Evolutionary conservation across 305 asterid species (phyloP).

Genomic region (Striga hermonthica): DNA sequence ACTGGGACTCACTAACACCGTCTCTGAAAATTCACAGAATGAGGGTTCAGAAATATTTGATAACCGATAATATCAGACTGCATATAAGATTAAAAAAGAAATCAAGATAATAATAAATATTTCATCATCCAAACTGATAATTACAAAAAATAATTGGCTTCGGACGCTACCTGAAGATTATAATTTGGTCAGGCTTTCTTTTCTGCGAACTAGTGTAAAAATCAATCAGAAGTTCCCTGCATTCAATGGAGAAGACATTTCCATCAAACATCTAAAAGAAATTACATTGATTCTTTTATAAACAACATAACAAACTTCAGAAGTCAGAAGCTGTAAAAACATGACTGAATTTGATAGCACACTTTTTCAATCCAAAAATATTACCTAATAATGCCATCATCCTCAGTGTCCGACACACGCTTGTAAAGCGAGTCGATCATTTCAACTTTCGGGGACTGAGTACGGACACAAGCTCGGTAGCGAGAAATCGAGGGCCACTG

Average conservation of each 20-base stretch:
- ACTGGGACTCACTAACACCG: conserved; percentile 96
- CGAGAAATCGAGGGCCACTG: conserved; percentile 87
- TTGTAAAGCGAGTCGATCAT: conserved; percentile 70
- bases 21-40: conserved; percentile 49
- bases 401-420: conserved; percentile 57
- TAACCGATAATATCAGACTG: background rate
- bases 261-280: background rate
- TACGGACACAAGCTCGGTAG: conserved; percentile 76
- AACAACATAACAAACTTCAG: too few relatives aligned
- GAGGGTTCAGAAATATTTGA: background rate
- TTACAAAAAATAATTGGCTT: too few relatives aligned
- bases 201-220: conserved; percentile 51
- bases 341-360: background rate
- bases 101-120: background rate
- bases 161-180: conserved; percentile 54
- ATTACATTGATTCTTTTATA: too few relatives aligned
- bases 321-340: background rate
- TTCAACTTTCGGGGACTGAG: conserved; percentile 74
- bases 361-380: conserved; percentile 18
- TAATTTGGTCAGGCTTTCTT: conserved; percentile 62
- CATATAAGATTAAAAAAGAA: background rate
- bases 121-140: too few relatives aligned
- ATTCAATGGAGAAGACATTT: background rate
- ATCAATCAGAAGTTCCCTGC: conserved; percentile 61
- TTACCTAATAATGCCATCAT: conserved; percentile 78